phyloP scores from a whole-genome alignment of 1,139 yeast species.

The Taphrina pruni region DNA sequence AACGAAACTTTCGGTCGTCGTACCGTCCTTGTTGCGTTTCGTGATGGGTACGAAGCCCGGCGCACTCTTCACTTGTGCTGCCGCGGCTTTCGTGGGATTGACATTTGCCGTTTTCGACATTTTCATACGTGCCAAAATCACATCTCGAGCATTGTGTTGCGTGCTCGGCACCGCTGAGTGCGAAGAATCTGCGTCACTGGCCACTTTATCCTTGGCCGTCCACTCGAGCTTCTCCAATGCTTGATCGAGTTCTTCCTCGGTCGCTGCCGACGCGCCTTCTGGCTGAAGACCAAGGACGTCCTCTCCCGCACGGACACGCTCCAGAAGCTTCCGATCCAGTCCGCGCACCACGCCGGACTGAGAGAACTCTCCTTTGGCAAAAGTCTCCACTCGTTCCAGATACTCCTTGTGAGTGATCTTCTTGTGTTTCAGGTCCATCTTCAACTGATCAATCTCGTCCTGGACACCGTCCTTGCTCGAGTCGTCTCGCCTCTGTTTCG shows the following conservation, averaged over 20 bases:
- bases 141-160: conserved; percentile 2
- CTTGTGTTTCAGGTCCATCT: conserved; percentile 22
- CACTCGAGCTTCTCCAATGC: conserved; percentile 15
- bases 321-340: conserved; percentile 41
- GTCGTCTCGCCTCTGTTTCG: conserved; percentile 8
- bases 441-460: conserved; percentile 12
- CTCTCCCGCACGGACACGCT: conserved; percentile 38
- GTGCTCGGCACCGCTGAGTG: neutral
- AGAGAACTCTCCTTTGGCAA: conserved; percentile 36
- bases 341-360: conserved; percentile 42
- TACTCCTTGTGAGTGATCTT: conserved; percentile 41
- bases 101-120: neutral
- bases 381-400: conserved; percentile 20
- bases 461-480: conserved; percentile 10
- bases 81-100: neutral
- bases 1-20: conserved; percentile 15
- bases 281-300: conserved; percentile 21
- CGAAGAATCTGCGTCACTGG: neutral
- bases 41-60: conserved; percentile 9
- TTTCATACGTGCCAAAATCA: neutral
- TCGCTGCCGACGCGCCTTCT: neutral
- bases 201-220: neutral
- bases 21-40: conserved; percentile 22
- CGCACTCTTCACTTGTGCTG: no score
- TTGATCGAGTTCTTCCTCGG: conserved; percentile 33